phyloP scores from a whole-genome alignment of 2,329 filamentous ascomycete species.

The Incumbomyces delicatus region DNA sequence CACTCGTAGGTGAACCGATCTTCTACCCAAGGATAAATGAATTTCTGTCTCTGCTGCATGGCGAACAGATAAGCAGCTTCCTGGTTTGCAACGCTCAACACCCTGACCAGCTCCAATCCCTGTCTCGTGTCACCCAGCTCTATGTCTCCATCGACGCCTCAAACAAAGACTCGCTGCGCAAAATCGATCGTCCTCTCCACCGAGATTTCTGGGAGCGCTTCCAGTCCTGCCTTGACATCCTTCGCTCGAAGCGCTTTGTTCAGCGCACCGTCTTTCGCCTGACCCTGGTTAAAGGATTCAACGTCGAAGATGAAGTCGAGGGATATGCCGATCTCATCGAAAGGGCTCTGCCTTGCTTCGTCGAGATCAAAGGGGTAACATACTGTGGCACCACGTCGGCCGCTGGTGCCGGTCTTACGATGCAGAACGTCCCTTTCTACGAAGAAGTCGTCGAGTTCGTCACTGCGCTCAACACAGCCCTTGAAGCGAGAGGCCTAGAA shows the following conservation, averaged over 20 bases:
- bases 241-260: conserved; percentile 69
- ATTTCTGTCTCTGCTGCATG: conserved; percentile 73
- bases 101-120: conserved; percentile 72
- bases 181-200: conserved; percentile 85
- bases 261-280: conserved; percentile 92
- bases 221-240: conserved; percentile 78
- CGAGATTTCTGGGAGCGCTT: conserved; percentile 98
- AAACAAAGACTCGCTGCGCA: conserved; percentile 75
- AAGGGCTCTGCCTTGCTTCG: conserved; percentile 76
- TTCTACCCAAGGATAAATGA: conserved; percentile 98
- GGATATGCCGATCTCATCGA: conserved; percentile 87
- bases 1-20: conserved; percentile 91
- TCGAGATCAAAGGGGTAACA: conserved; percentile 93
- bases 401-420: conserved; percentile 76
- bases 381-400: conserved; percentile 88
- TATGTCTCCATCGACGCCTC: conserved; percentile 95
- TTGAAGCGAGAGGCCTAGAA: conserved; percentile 58
- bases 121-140: conserved; percentile 82
- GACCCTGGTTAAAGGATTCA: conserved; percentile 95
- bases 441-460: conserved; percentile 81
- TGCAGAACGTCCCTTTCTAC: conserved; percentile 96
- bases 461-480: conserved; percentile 57
- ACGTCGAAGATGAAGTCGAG: conserved; percentile 83
- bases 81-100: conserved; percentile 96
- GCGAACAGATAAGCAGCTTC: conserved; percentile 82